Evolutionary conservation across 257 asterid species (phyloP), one percentile per base, ranked within the genome.

Genomic region (Mitragyna speciosa): DNA sequence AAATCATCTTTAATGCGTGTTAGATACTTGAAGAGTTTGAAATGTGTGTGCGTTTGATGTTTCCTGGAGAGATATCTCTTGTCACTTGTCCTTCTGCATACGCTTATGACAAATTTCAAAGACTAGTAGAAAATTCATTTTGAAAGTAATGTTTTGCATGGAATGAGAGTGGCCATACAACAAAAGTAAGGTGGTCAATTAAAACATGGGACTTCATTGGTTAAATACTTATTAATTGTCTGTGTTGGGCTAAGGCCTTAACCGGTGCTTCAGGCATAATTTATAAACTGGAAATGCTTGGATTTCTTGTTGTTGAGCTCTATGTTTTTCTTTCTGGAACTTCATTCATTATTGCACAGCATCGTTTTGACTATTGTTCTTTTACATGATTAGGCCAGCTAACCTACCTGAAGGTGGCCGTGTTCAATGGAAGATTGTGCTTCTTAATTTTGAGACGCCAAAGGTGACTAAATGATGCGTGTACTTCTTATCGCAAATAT

Each of bases 1-100:
- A n/a, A n/a, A 19, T 49, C 15, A 47, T 76, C 39, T n/a, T 52
- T 31, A 36, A 54, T 83, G 77, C 59, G 80, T 66, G 68, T 73
- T 77, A 96, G 99, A 97, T 96, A 45, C 99, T 97, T 41, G 94
- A 94, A 94, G 98, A 98, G 75, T 94, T 96, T 90, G 98, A 96
- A 87, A 94, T 94, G 99, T 91, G 92, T 88, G 91, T 93, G 72
- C 91, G 99, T 67, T 79, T 96, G 84, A 96, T 94, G 99, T 83
- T 96, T 86, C 98, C 97, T 71, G 98, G 98, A 80, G 99, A 96
- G 93, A 78, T 86, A 61, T 88, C 99, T 86, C 86, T 92, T 16
- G 93, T 96, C 65, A 90, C 97, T 20, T 96, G 97, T 86, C 99
- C 97, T 78, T 93, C 97, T 72, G 99, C 94, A 87, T 96, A 92